Conservation (phyloP, 2,329 filamentous ascomycete genomes). For the Colletotrichum ledebouriae region DNA sequence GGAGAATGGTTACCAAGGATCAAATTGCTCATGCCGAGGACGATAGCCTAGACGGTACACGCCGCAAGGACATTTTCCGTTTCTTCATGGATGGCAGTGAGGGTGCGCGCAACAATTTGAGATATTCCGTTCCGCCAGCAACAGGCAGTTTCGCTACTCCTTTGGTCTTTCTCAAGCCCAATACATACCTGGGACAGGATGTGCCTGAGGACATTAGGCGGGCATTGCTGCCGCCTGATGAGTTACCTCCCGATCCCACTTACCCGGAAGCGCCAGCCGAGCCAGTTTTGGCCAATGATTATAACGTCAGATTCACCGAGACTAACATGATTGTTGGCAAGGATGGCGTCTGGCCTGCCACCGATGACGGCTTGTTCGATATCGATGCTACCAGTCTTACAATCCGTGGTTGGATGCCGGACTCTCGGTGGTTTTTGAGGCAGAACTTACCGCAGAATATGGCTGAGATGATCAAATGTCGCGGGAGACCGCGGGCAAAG, state of each 20-base stretch:
- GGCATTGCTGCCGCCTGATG: slow-evolving; percentile 3
- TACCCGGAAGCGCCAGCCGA: slow-evolving; percentile 1
- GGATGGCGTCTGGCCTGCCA: slow-evolving; percentile 51
- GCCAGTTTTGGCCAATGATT: not conserved
- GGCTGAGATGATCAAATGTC: slow-evolving; percentile 51
- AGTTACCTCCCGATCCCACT: slow-evolving; percentile 17
- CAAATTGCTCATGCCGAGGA: slow-evolving; percentile 35
- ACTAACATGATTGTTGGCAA: slow-evolving; percentile 45
- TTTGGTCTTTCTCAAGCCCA: slow-evolving; percentile 56
- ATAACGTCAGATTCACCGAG: slow-evolving; percentile 30
- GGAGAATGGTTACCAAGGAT: slow-evolving; percentile 34
- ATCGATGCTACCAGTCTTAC: slow-evolving; percentile 55
- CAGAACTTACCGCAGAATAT: slow-evolving; percentile 50
- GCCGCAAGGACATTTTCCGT: slow-evolving; percentile 37
- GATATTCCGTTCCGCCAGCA: not conserved
- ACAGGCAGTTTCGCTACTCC: not conserved
- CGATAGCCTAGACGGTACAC: slow-evolving; percentile 25
- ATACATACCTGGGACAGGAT: slow-evolving; percentile 54
- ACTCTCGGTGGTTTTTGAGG: slow-evolving; percentile 52
- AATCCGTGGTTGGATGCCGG: slow-evolving; percentile 60
- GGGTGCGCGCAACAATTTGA: not conserved
- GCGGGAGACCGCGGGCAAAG: slow-evolving; percentile 19
- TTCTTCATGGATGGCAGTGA: slow-evolving; percentile 31
- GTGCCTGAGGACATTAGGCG: slow-evolving; percentile 32
- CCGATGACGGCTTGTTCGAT: slow-evolving; percentile 53